Percentiles rank a stretch among this genome's conserved stretches.
Conservation (phyloP, 805 yeast species). For the Saturnispora halmiae region DNA sequence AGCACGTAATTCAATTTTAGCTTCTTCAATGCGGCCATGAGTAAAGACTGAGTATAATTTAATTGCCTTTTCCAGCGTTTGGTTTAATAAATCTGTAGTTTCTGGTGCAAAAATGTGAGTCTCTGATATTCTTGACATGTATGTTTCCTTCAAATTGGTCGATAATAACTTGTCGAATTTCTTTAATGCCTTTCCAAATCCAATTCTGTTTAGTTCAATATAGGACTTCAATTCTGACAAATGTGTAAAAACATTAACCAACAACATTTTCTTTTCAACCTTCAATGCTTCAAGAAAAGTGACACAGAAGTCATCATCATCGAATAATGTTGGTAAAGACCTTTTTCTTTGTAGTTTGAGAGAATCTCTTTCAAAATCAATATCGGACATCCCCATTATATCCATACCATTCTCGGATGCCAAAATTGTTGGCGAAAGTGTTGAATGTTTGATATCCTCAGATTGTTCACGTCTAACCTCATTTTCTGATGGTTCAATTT, state of each 20-base stretch:
- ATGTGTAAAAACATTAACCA: conserved; percentile 58
- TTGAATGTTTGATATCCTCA: neutral
- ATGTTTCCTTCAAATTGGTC: conserved; percentile 49
- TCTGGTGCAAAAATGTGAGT: conserved; percentile 44
- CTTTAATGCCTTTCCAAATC: conserved; percentile 82
- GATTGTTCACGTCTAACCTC: neutral
- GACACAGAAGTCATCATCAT: conserved; percentile 31
- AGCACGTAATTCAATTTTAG: conserved; percentile 39
- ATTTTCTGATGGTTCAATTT: neutral
- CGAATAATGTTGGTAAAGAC: conserved; percentile 27
- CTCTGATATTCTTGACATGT: conserved; percentile 38
- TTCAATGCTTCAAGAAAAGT: conserved; percentile 40
- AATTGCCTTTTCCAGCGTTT: conserved; percentile 37
- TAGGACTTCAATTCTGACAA: conserved; percentile 77
- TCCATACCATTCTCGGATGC: conserved; percentile 4
- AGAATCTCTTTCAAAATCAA: conserved; percentile 15
- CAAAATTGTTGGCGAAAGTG: neutral
- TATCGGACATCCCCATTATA: conserved; percentile 9
- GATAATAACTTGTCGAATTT: conserved; percentile 82
- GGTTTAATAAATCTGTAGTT: conserved; percentile 42
- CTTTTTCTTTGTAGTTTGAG: conserved; percentile 18
- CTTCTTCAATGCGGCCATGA: conserved; percentile 31
- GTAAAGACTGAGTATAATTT: conserved; percentile 33
- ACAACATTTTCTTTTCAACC: conserved; percentile 58
- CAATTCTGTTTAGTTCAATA: conserved; percentile 77